Evolutionary conservation across 2,329 filamentous ascomycete genomes (phyloP), one percentile per base, ranked within the genome.

Genomic region (Aspergillus ochraceus): DNA sequence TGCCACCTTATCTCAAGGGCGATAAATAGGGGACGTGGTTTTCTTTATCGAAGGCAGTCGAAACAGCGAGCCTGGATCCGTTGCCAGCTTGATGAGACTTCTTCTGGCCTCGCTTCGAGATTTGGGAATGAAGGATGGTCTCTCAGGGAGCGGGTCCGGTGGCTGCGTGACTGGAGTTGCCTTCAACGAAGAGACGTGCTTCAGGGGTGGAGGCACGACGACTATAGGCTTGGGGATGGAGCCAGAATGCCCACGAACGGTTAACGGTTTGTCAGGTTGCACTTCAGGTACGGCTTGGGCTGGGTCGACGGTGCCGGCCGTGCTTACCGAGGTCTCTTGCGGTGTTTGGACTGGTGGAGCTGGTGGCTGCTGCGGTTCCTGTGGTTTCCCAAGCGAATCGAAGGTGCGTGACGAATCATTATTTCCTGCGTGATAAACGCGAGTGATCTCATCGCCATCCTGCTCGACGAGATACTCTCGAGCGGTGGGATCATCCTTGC

Each of bases 401-500:
- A 59, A 52, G 5, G 57, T 53, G 24, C 30, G 24, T 2, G 39
- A 26, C 36, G 57, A 55, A 49, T 52, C 42, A 10, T 22, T 62
- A 20, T 59, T 60, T 52, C 46, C 56, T 49, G 60, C 55, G 30
- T 59, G 59, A 51, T 58, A 55, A 19, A 64, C 64, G 2, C 60
- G 59, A 24, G 60, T 62, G 24, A 66, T 60, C 6, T 53, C 55
- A 11, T 55, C 58, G 19, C 57, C 59, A 8, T 55, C 54, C 22
- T 70, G 60, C 45, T 68, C 65, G 24, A 70, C 59, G 19, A 67
- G 53, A 30, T 67, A 70, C 5, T 65, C 57, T 19, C 69, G 45
- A 19, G 69, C 69, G 9, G 68, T 66, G 24, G 73, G 67, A 14
- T 60, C 59, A 22, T 65, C 70, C 10, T 64, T 66, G 52, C 66